phyloP scores from a whole-genome alignment of 306 rosid species.

The Prunus persica region DNA sequence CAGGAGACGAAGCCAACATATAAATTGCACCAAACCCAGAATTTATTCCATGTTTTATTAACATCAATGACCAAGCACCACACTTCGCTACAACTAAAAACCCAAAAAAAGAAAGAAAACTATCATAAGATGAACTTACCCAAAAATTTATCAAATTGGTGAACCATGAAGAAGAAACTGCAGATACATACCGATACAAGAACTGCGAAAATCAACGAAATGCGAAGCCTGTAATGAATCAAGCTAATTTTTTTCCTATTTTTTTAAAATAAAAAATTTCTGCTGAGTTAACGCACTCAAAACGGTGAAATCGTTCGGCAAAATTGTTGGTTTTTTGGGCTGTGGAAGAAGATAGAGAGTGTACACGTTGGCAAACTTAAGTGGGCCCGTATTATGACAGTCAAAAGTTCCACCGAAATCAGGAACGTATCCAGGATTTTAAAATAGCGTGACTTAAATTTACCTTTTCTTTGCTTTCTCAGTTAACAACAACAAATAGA shows the following conservation, averaged over 20 bases:
- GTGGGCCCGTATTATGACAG: not conserved
- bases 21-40: slow-evolving; percentile 45
- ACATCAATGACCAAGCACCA: slow-evolving; percentile 39
- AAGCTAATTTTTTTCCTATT: not conserved
- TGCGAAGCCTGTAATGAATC: not conserved
- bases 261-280: not conserved
- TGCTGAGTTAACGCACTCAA: too few species aligned
- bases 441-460: too few species aligned
- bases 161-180: not conserved
- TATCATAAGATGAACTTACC: slow-evolving; percentile 3
- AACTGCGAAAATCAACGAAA: not conserved
- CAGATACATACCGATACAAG: slow-evolving; percentile 5
- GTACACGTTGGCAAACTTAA: not conserved
- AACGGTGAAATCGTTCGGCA: not conserved
- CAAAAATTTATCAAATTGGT: slow-evolving; percentile 3
- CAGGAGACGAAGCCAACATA: slow-evolving; percentile 57
- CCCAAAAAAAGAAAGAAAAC: slow-evolving; percentile 15
- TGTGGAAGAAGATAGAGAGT: not conserved
- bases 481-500: too few species aligned
- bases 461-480: too few species aligned
- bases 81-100: slow-evolving; percentile 32
- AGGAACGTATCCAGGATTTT: accelerated
- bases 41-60: slow-evolving; percentile 46
- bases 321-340: not conserved
- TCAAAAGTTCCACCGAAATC: not conserved